These are phyloP conservation scores for Neurospora africana DNA, from an alignment of 495 filamentous ascomycete genomes.

Conservation along the genomic window DNA sequence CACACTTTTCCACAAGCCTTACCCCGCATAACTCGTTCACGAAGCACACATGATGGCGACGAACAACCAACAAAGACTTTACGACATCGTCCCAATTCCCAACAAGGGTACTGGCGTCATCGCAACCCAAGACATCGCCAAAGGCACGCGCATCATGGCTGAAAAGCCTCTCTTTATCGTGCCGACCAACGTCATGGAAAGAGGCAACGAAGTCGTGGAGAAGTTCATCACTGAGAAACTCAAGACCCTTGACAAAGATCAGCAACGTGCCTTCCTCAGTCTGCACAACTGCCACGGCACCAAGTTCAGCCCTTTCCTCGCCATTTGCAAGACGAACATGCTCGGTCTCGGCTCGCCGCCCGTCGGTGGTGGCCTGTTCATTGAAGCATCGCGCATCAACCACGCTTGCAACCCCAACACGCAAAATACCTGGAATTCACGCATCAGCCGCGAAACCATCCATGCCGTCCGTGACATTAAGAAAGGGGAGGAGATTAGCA, in stretches of 20 bases:
- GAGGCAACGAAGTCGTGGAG: neutral
- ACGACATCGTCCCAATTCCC: neutral
- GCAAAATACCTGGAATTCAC: slow-evolving; percentile 25
- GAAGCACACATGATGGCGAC: neutral
- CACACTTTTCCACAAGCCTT: neutral
- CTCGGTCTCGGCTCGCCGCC: slow-evolving; percentile 13
- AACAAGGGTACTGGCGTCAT: slow-evolving; percentile 22
- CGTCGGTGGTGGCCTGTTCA: slow-evolving; percentile 18
- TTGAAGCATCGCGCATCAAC: slow-evolving; percentile 26
- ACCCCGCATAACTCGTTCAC: neutral
- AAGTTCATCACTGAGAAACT: neutral
- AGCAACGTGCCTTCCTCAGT: slow-evolving; percentile 8
- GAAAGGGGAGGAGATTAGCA: slow-evolving; percentile 28
- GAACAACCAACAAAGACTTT: neutral
- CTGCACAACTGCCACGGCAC: slow-evolving; percentile 18
- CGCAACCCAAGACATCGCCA: slow-evolving; percentile 19
- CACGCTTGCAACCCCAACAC: slow-evolving; percentile 28
- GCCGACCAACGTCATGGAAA: neutral
- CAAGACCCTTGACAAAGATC: neutral
- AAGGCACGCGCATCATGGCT: slow-evolving; percentile 24
- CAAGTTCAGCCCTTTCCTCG: slow-evolving; percentile 10
- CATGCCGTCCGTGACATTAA: slow-evolving; percentile 23
- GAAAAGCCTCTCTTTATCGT: slow-evolving; percentile 19
- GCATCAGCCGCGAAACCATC: slow-evolving; percentile 16
- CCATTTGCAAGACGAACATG: slow-evolving; percentile 23